A percentile compares a stretch with the other conserved stretches of the same genome.
These are phyloP conservation scores for Phytopythium vexans DNA, from an alignment of 352 stramenopile species.

Conservation along the genomic window DNA sequence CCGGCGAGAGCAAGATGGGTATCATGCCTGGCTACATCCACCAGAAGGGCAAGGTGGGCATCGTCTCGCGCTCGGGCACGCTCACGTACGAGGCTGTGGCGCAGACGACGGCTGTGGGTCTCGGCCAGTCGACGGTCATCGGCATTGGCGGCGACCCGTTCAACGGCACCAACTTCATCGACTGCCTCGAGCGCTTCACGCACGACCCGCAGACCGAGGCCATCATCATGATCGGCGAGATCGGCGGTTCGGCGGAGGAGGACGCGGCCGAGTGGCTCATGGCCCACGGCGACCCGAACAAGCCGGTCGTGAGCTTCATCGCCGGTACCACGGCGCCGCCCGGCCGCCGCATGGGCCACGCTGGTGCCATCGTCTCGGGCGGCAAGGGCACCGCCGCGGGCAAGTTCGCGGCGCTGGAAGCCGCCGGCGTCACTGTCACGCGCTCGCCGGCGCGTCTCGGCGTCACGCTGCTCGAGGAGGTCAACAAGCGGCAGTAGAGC, in stretches of 20 bases:
- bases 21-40: slow-evolving; percentile 99
- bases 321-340: slow-evolving; percentile 97
- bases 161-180: slow-evolving; percentile 99
- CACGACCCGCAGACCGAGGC: slow-evolving; percentile 98
- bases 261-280: slow-evolving; percentile 98
- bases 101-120: slow-evolving; percentile 95
- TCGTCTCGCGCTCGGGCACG: slow-evolving; percentile 98
- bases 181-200: slow-evolving; percentile 98
- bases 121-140: slow-evolving; percentile 99
- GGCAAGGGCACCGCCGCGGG: slow-evolving; percentile 97
- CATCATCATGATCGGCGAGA: slow-evolving; percentile 99
- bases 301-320: slow-evolving; percentile 99
- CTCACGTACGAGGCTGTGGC: slow-evolving; percentile 99
- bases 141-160: slow-evolving; percentile 99
- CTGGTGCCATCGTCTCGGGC: slow-evolving; percentile 98
- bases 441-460: slow-evolving; percentile 96
- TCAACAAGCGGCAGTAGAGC: slow-evolving; percentile 76
- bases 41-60: slow-evolving; percentile 96
- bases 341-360: slow-evolving; percentile 98
- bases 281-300: slow-evolving; percentile 96
- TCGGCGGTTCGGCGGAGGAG: slow-evolving; percentile 97
- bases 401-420: slow-evolving; percentile 97
- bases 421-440: slow-evolving; percentile 94
- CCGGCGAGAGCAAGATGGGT: slow-evolving; percentile 99
- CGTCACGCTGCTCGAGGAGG: slow-evolving; percentile 95